A percentile compares a stretch with the other conserved stretches of the same genome.
Conservation (phyloP, 257 asterid genomes). For the Sherardia arvensis region DNA sequence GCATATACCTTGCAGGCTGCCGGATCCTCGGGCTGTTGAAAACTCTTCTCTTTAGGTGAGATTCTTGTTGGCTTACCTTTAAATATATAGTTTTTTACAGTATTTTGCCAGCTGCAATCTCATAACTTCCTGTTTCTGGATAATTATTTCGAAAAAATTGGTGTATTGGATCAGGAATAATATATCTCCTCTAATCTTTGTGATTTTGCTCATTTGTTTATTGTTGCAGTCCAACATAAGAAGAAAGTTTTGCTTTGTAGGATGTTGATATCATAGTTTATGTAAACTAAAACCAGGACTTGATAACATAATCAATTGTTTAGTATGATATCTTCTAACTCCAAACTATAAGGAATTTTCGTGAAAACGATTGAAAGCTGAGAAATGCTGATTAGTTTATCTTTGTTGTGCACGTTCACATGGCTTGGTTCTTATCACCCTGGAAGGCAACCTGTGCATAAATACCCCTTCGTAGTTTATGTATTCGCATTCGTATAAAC, state of each 20-base stretch:
- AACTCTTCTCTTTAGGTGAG: neutral
- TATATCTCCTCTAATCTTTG: neutral
- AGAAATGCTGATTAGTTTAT: neutral
- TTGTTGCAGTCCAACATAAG: neutral
- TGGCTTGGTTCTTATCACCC: constrained; percentile 6
- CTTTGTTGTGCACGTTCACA: neutral
- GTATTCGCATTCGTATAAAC: constrained; percentile 1
- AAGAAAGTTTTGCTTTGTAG: neutral
- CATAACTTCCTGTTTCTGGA: neutral
- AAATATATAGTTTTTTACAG: no score
- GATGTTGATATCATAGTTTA: neutral
- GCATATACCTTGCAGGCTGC: constrained; percentile 13
- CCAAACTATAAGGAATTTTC: constrained; percentile 8
- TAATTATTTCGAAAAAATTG: no score
- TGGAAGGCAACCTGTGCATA: neutral
- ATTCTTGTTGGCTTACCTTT: neutral
- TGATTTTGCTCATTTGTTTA: neutral
- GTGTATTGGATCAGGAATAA: neutral
- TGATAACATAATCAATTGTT: neutral
- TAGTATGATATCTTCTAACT: neutral
- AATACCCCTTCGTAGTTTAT: neutral
- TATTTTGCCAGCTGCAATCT: neutral
- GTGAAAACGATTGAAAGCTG: constrained; percentile 1
- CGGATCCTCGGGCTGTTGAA: neutral
- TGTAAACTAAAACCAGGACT: neutral